Percentiles rank a stretch among this genome's conserved stretches.
phyloP scores from a whole-genome alignment of 2,329 filamentous ascomycete genomes.

The Aureobasidium vineae region DNA sequence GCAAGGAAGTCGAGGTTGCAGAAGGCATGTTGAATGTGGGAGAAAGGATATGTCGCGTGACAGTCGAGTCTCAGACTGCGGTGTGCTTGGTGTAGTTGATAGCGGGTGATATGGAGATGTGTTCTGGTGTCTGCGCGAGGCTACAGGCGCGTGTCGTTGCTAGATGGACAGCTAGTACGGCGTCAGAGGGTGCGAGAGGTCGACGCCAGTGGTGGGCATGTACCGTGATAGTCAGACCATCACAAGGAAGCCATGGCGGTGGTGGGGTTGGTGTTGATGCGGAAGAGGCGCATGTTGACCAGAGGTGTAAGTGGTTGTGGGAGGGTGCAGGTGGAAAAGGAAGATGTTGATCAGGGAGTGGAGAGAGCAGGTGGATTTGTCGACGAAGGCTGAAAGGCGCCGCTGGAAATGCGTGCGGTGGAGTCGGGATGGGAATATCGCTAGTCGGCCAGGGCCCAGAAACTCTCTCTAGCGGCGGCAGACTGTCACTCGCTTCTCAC shows the following conservation, averaged over 20 bases:
- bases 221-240: conserved; percentile 21
- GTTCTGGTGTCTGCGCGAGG: neutral
- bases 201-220: neutral
- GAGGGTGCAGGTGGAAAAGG: neutral
- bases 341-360: conserved; percentile 8
- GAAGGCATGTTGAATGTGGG: neutral
- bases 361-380: neutral
- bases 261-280: conserved; percentile 18
- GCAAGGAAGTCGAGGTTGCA: neutral
- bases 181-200: neutral
- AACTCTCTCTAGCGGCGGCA: neutral
- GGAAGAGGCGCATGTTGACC: conserved; percentile 20
- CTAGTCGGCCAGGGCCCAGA: neutral
- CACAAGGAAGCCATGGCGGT: conserved; percentile 14
- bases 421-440: conserved; percentile 10
- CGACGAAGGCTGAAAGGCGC: neutral
- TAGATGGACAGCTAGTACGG: conserved; percentile 10
- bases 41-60: conserved; percentile 20
- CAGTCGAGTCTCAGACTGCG: conserved; percentile 3
- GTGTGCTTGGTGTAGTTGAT: neutral
- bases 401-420: conserved; percentile 10
- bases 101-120: neutral
- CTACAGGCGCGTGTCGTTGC: conserved; percentile 11
- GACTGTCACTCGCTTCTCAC: neutral
- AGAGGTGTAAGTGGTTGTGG: neutral